A percentile compares a stretch with the other conserved stretches of the same genome.
These are phyloP conservation scores for Debaryomyces tyrocola DNA, from an alignment of 805 yeast genomes.

Conservation along the genomic window DNA sequence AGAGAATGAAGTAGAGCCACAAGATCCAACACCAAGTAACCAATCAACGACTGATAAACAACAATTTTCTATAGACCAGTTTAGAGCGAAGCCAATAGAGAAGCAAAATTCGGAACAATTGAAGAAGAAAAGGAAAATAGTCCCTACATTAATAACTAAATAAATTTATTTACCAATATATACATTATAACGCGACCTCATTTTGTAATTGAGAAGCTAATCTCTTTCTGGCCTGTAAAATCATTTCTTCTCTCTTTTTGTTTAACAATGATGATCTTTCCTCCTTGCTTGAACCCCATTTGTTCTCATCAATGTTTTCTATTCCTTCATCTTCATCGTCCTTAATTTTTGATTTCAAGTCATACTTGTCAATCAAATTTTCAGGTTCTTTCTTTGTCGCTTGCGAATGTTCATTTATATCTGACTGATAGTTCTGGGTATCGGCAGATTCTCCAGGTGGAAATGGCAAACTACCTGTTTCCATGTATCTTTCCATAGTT, in stretches of 20 bases:
- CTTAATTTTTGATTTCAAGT: constrained; percentile 27
- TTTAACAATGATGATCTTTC: constrained; percentile 20
- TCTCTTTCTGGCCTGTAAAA: constrained; percentile 44
- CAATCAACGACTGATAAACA: neutral
- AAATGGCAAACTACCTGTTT: constrained; percentile 57
- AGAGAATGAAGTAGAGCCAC: neutral
- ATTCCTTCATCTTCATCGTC: constrained; percentile 16
- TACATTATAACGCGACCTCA: constrained; percentile 14
- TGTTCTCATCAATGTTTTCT: constrained; percentile 31
- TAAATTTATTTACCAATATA: constrained; percentile 1
- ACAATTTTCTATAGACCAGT: neutral
- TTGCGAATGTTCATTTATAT: constrained; percentile 3
- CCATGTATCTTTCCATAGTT: constrained; percentile 72
- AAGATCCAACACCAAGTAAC: neutral
- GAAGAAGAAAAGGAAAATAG: constrained; percentile 30
- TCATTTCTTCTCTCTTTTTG: constrained; percentile 41
- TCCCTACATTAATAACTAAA: constrained; percentile 29
- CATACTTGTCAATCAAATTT: constrained; percentile 42
- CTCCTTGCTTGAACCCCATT: constrained; percentile 23
- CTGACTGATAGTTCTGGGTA: constrained; percentile 9
- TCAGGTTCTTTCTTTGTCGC: constrained; percentile 10
- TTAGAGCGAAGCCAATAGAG: neutral
- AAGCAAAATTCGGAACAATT: neutral
- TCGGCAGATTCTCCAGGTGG: constrained; percentile 42
- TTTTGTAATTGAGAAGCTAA: constrained; percentile 42